phyloP scores from a whole-genome alignment of 2,329 filamentous ascomycete genomes.

The Monilinia laxa region DNA sequence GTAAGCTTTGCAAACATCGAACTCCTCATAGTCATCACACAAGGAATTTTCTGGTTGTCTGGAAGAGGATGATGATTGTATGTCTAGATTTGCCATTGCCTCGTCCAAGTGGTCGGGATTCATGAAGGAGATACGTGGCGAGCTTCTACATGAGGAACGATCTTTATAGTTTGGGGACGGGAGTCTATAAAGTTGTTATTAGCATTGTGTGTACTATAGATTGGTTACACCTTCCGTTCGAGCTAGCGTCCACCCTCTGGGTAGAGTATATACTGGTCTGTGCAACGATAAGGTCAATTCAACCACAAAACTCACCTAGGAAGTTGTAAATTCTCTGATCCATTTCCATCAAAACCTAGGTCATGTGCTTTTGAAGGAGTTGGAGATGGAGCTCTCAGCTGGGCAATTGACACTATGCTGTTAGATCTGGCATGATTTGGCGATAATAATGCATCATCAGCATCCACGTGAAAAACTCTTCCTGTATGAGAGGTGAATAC shows the following conservation, averaged over 20 bases:
- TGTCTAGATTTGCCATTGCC: background rate
- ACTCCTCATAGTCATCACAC: background rate
- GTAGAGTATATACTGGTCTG: background rate
- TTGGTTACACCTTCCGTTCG: background rate
- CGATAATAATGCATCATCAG: constrained; percentile 15
- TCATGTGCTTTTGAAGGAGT: background rate
- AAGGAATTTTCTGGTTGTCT: background rate
- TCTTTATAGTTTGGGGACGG: background rate
- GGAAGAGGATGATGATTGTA: background rate
- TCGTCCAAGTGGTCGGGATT: background rate
- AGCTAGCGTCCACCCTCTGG: no score
- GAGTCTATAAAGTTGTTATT: background rate
- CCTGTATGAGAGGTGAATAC: constrained; percentile 25
- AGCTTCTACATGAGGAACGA: constrained; percentile 9
- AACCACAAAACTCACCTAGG: background rate
- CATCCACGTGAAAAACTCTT: constrained; percentile 25
- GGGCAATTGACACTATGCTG: constrained; percentile 11
- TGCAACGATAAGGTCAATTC: background rate
- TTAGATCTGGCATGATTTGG: constrained; percentile 6
- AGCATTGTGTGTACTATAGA: background rate
- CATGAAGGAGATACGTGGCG: constrained; percentile 8
- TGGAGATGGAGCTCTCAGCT: constrained; percentile 10
- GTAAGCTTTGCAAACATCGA: constrained; percentile 23
- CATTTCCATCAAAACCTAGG: constrained; percentile 3
- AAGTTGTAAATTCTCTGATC: background rate